These are phyloP conservation scores for Grosmannia penicillata DNA, from an alignment of 2,329 filamentous ascomycete genomes.

Conservation along the genomic window DNA sequence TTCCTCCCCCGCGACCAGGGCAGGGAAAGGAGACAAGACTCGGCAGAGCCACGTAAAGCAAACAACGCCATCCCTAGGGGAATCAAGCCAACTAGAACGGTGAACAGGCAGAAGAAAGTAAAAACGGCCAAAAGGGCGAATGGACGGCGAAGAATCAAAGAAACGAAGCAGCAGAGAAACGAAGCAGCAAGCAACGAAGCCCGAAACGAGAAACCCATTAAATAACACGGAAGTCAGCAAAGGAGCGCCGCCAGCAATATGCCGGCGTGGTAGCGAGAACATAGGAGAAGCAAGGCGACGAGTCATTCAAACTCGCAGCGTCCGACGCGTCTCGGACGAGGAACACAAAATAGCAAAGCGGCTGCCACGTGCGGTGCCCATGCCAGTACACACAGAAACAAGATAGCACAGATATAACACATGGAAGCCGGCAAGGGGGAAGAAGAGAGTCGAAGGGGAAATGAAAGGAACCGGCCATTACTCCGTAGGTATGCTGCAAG, in stretches of 20 bases:
- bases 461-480: background rate
- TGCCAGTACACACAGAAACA: background rate
- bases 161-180: background rate
- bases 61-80: slow-evolving; percentile 1
- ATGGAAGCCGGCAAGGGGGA: too few relatives aligned
- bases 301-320: background rate
- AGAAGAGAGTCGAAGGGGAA: background rate
- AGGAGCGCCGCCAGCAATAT: too few relatives aligned
- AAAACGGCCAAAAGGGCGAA: background rate
- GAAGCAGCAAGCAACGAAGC: background rate
- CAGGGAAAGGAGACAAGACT: background rate
- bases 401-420: background rate
- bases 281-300: background rate
- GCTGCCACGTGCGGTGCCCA: background rate
- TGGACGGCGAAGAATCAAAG: too few relatives aligned
- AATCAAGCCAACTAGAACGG: background rate
- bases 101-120: background rate
- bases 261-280: too few relatives aligned
- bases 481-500: too few relatives aligned
- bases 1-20: too few relatives aligned
- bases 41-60: too few relatives aligned
- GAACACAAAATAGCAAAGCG: background rate
- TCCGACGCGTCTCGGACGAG: background rate
- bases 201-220: background rate
- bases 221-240: background rate